Evolutionary conservation across 148 eudicot genomes (phyloP), one percentile per base, ranked within the genome.

Genomic region (Arctostaphylos glauca): DNA sequence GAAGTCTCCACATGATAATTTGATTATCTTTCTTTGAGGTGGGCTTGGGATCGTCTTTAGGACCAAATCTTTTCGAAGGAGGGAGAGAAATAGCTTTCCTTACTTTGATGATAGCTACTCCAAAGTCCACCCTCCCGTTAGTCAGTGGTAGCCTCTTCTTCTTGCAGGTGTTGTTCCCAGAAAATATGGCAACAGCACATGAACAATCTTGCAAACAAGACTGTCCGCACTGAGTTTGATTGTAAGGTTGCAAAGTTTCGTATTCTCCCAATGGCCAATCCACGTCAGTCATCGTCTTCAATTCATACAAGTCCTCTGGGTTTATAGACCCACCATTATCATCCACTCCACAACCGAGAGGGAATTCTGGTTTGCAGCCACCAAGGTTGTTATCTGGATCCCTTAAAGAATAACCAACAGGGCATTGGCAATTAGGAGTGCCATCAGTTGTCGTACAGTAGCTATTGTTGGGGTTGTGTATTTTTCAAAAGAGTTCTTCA

Each of bases 61-160:
- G 38, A 1, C 10, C 5, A 41, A 1, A 71, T 9, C 14, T 7
- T 15, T 15, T 9, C 58, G 18, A 1, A 41, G 18, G 49, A 71
- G 49, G 38, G 38, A 31, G 6, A 43, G 49, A 1, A 19, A 0
- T 5, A 18, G 4, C 7, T 47, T 47, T 46, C 54, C 54, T 74
- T 49, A 48, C 46, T 38, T 74, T 49, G 41, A 49, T 0, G 6
- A 74, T 47, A n/a, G 56, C 55, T 0, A 49, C 5, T 46, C 9
- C 52, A 46, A 0, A 21, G 0, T 12, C 9, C 2, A 13, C 4
- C 38, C 76, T 67, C 31, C 76, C 82, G 41, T 50, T 5, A 10
- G 25, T 1, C 4, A 80, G 82, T 9, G 73, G 76, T 6, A 80
- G 76, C 12, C 38, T 80, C 74, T 80, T 71, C 46, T 68, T 80